A percentile compares a stretch with the other conserved stretches of the same genome.
Conservation (phyloP, 2,329 filamentous ascomycete species). For the Colletotrichum trifolii region DNA sequence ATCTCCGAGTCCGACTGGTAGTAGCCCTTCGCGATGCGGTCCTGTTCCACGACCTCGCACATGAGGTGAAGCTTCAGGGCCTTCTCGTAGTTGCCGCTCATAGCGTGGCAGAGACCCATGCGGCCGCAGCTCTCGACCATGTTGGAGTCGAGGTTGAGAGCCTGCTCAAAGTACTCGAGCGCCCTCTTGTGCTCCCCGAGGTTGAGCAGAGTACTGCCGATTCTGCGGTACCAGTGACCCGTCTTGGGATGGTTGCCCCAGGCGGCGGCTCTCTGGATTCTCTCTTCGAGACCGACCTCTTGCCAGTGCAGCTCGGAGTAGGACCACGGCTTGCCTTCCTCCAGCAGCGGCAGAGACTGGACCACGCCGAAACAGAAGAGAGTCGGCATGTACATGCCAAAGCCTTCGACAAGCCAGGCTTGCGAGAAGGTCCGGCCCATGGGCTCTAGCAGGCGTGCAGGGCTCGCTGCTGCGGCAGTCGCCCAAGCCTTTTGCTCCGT, state of each 20-base stretch:
- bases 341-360: slow-evolving; percentile 52
- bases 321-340: slow-evolving; percentile 51
- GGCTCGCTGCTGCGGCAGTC: slow-evolving; percentile 39
- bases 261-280: slow-evolving; percentile 49
- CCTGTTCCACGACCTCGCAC: slow-evolving; percentile 50
- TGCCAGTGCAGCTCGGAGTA: slow-evolving; percentile 51
- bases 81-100: slow-evolving; percentile 49
- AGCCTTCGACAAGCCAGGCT: slow-evolving; percentile 51
- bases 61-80: slow-evolving; percentile 49
- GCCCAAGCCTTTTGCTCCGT: slow-evolving; percentile 47
- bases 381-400: slow-evolving; percentile 51
- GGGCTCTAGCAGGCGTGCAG: slow-evolving; percentile 47
- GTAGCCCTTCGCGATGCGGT: slow-evolving; percentile 41
- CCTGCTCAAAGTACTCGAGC: slow-evolving; percentile 49
- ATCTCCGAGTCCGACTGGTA: slow-evolving; percentile 40
- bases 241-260: slow-evolving; percentile 50
- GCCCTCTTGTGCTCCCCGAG: slow-evolving; percentile 50
- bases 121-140: slow-evolving; percentile 52
- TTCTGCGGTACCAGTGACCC: slow-evolving; percentile 51
- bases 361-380: slow-evolving; percentile 57
- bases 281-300: slow-evolving; percentile 46
- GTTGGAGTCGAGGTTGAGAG: slow-evolving; percentile 50
- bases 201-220: slow-evolving; percentile 53
- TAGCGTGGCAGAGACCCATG: slow-evolving; percentile 53
- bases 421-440: slow-evolving; percentile 52